phyloP scores from a whole-genome alignment of 2,329 filamentous ascomycete species.

The Tolypocladium guangdongense region DNA sequence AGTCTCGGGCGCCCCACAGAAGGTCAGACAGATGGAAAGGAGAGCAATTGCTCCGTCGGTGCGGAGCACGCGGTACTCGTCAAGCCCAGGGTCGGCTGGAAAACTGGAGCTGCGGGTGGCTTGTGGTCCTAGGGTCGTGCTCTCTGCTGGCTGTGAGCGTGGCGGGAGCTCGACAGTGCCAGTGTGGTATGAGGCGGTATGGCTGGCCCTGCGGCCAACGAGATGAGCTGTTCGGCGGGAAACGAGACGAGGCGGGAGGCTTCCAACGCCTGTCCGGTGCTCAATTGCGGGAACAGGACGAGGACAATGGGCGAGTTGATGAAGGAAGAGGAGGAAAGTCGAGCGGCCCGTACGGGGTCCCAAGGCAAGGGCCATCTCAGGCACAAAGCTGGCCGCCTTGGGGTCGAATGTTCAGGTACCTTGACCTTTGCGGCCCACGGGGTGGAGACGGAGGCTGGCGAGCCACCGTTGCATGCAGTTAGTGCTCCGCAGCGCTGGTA shows the following conservation, averaged over 20 bases:
- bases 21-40: background rate
- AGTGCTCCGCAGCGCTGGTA: constrained; percentile 1
- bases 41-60: background rate
- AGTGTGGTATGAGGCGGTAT: background rate
- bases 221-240: background rate
- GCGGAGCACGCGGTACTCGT: background rate
- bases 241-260: background rate
- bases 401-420: too few relatives aligned
- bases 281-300: background rate
- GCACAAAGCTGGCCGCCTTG: background rate
- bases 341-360: background rate
- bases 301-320: background rate
- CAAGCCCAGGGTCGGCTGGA: background rate
- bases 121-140: background rate
- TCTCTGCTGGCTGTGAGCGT: background rate
- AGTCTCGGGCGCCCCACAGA: background rate
- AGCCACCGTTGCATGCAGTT: background rate
- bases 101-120: constrained; percentile 7
- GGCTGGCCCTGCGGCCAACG: background rate
- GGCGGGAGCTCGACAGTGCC: background rate
- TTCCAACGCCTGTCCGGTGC: background rate
- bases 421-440: background rate
- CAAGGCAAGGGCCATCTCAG: background rate
- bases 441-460: background rate
- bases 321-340: background rate